Evolutionary conservation across 345 rosid species (phyloP).

Genomic region (Mangifera indica): DNA sequence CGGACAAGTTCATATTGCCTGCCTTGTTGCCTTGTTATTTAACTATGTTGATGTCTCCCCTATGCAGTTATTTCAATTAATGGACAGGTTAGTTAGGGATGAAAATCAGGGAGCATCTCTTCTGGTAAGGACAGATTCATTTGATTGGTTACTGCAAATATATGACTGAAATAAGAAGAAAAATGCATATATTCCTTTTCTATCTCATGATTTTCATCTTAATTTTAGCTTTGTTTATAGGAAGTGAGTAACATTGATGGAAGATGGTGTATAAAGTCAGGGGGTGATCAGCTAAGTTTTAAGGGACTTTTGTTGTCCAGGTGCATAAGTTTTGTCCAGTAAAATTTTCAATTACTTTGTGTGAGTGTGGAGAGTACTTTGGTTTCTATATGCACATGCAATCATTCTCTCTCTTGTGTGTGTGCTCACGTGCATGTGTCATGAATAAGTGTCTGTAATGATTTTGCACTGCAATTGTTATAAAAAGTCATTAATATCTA

Average conservation of each 20-base stretch:
- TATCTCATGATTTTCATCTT: constrained; percentile 20
- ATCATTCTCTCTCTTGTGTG: neutral
- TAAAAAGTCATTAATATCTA: neutral
- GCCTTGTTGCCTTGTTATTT: neutral
- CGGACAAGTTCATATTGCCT: constrained; percentile 1
- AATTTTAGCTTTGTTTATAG: constrained; percentile 37
- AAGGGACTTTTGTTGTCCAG: constrained; percentile 79
- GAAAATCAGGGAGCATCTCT: constrained; percentile 47
- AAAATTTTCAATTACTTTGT: constrained; percentile 1
- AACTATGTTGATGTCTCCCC: constrained; percentile 17
- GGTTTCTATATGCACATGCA: neutral
- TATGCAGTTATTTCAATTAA: constrained; percentile 66
- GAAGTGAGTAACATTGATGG: constrained; percentile 60
- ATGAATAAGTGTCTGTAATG: neutral
- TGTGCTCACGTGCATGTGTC: neutral
- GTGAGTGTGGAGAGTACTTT: neutral
- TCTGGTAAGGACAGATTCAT: constrained; percentile 42
- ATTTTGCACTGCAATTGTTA: neutral
- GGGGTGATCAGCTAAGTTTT: constrained; percentile 48
- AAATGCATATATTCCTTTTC: constrained; percentile 8
- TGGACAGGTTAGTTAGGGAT: constrained; percentile 66
- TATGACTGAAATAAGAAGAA: neutral
- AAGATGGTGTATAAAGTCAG: constrained; percentile 82
- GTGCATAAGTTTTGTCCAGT: constrained; percentile 34
- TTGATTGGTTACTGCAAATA: neutral